Evolutionary conservation across 2,329 filamentous ascomycete genomes (phyloP).

Genomic region (Fusarium piperis): DNA sequence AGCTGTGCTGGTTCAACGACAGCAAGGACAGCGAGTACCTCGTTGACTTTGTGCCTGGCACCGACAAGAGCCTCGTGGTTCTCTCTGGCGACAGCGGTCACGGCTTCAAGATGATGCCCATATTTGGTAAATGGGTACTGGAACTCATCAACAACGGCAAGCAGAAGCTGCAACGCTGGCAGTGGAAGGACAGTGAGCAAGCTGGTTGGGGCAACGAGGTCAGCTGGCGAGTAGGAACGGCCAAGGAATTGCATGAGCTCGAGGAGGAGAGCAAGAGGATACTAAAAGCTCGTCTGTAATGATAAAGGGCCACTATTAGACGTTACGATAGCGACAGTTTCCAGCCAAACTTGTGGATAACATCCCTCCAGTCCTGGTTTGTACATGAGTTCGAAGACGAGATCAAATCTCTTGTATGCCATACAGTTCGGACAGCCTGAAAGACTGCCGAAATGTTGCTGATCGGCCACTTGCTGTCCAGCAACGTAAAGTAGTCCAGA

Average conservation of each 20-base stretch:
- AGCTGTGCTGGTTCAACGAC: constrained; percentile 14
- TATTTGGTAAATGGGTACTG: constrained; percentile 5
- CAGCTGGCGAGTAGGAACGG: constrained; percentile 13
- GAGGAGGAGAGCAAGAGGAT: constrained; percentile 8
- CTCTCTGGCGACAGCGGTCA: constrained; percentile 6
- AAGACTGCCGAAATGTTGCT: constrained; percentile 39
- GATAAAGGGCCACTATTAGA: background rate
- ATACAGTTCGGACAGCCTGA: constrained; percentile 35
- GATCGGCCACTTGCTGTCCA: constrained; percentile 37
- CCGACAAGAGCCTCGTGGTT: constrained; percentile 4
- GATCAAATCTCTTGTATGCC: constrained; percentile 32
- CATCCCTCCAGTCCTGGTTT: constrained; percentile 36
- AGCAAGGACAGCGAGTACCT: constrained; percentile 7
- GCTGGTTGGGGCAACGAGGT: constrained; percentile 12
- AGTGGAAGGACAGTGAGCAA: background rate
- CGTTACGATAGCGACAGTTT: constrained; percentile 28
- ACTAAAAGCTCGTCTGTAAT: constrained; percentile 5
- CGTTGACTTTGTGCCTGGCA: constrained; percentile 12
- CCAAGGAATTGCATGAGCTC: constrained; percentile 7
- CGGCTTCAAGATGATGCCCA: constrained; percentile 15
- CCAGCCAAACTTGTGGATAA: constrained; percentile 41
- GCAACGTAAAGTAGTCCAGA: constrained; percentile 28
- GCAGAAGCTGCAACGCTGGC: constrained; percentile 9
- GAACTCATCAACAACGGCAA: background rate
- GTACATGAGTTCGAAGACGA: background rate